A percentile compares a stretch with the other conserved stretches of the same genome.
Conservation (phyloP, 2,329 filamentous ascomycete species). For the Xylaria sp. region DNA sequence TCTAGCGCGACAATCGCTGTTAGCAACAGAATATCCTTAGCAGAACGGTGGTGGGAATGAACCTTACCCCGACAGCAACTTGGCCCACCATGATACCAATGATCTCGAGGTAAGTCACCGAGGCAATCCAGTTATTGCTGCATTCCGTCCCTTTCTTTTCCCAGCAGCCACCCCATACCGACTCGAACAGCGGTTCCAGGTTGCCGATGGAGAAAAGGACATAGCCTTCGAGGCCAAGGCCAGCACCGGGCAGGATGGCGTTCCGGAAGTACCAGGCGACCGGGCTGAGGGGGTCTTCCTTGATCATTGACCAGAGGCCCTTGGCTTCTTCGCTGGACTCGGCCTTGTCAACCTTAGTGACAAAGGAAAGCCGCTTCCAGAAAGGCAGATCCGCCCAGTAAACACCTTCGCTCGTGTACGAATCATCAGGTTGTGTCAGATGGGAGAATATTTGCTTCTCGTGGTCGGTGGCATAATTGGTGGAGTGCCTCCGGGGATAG, state of each 20-base stretch:
- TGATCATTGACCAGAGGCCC: slow-evolving; percentile 76
- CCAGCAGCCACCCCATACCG: slow-evolving; percentile 82
- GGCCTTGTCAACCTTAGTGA: slow-evolving; percentile 69
- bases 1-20: slow-evolving; percentile 34
- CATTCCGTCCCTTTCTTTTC: slow-evolving; percentile 62
- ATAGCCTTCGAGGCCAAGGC: slow-evolving; percentile 91
- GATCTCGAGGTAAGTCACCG: slow-evolving; percentile 90
- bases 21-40: slow-evolving; percentile 14
- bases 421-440: slow-evolving; percentile 85
- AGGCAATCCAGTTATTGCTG: slow-evolving; percentile 76
- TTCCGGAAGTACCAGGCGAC: slow-evolving; percentile 87
- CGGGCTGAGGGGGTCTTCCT: slow-evolving; percentile 82
- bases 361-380: slow-evolving; percentile 71
- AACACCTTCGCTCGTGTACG: slow-evolving; percentile 76
- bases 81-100: slow-evolving; percentile 95
- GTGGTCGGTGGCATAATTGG: slow-evolving; percentile 47
- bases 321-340: slow-evolving; percentile 71
- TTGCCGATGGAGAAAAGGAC: slow-evolving; percentile 98
- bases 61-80: slow-evolving; percentile 76
- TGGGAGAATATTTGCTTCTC: slow-evolving; percentile 71
- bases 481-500: slow-evolving; percentile 43
- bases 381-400: slow-evolving; percentile 93
- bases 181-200: slow-evolving; percentile 77
- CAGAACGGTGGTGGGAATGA: neutral
- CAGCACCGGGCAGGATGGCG: slow-evolving; percentile 89